These are phyloP conservation scores for Alternaria sp. DNA, from an alignment of 2,329 filamentous ascomycete genomes.

Conservation along the genomic window DNA sequence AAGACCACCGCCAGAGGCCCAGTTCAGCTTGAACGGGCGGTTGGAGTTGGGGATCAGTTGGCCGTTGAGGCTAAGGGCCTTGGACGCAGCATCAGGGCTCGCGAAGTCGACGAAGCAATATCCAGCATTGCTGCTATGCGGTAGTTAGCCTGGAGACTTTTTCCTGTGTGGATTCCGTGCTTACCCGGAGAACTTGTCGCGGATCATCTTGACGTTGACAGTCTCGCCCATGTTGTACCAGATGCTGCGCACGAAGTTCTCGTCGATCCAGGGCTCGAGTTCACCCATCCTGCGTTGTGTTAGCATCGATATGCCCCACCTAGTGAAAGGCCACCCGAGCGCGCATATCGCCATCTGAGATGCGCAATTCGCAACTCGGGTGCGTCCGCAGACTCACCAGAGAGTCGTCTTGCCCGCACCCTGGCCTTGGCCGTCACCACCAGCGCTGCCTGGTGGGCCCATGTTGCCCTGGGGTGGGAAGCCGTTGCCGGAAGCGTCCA, in stretches of 20 bases:
- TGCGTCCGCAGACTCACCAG: constrained; percentile 50
- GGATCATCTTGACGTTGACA: constrained; percentile 99
- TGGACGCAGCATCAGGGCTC: constrained; percentile 81
- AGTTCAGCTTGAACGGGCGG: constrained; percentile 98
- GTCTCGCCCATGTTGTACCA: constrained; percentile 93
- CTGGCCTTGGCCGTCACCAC: constrained; percentile 45
- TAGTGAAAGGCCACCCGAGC: background rate
- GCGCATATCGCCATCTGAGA: background rate
- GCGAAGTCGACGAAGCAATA: constrained; percentile 98
- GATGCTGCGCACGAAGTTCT: constrained; percentile 95
- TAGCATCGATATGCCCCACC: constrained; percentile 18
- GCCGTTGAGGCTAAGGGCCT: constrained; percentile 90
- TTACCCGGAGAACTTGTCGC: constrained; percentile 98
- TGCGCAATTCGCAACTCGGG: background rate
- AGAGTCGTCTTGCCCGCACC: constrained; percentile 60
- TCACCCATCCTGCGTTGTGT: constrained; percentile 85
- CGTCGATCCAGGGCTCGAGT: constrained; percentile 98
- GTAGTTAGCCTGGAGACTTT: constrained; percentile 38
- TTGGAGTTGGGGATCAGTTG: constrained; percentile 90
- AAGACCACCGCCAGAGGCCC: constrained; percentile 94
- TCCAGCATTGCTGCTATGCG: constrained; percentile 88
- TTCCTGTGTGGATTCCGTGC: constrained; percentile 21
- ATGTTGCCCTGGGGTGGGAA: constrained; percentile 58
- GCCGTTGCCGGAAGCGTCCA: constrained; percentile 60
- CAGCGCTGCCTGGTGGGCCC: constrained; percentile 48